Evolutionary conservation across 1,284 basidiomycete species (phyloP).

Genomic region (Fomitopsis pinicola): DNA sequence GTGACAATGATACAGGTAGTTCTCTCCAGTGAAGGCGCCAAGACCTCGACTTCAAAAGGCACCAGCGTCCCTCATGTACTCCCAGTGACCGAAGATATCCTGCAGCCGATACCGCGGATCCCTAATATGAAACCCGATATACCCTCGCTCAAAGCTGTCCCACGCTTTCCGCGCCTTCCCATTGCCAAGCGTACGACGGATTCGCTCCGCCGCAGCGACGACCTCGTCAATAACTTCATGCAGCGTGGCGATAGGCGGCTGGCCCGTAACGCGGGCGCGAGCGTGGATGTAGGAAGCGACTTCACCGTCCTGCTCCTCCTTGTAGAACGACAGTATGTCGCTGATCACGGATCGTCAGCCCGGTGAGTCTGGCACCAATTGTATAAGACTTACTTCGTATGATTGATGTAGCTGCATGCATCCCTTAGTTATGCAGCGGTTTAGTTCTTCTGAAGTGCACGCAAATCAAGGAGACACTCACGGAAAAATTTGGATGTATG

Average conservation of each 20-base stretch:
- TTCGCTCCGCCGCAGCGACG: conserved; percentile 6
- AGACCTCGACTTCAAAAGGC: no score
- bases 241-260: conserved; percentile 5
- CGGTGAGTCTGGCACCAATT: neutral
- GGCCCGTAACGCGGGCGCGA: conserved; percentile 10
- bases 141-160: conserved; percentile 14
- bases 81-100: conserved; percentile 2
- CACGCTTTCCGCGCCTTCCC: conserved; percentile 11
- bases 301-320: conserved; percentile 12
- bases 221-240: conserved; percentile 13
- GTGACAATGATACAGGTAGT: no score
- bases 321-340: conserved; percentile 16
- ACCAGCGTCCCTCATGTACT: conserved; percentile 3
- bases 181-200: conserved; percentile 11
- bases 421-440: conserved; percentile 3
- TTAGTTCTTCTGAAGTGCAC: neutral
- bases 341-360: neutral
- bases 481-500: conserved; percentile 12
- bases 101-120: conserved; percentile 7
- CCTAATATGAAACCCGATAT: conserved; percentile 5
- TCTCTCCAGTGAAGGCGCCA: no score
- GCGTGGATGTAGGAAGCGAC: conserved; percentile 9
- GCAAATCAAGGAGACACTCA: conserved; percentile 1
- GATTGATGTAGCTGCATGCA: conserved; percentile 9
- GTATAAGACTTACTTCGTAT: conserved; percentile 2